Base-by-base conservation (phyloP, 345 rosid species). In the Lenwebbia sp. region DNA sequence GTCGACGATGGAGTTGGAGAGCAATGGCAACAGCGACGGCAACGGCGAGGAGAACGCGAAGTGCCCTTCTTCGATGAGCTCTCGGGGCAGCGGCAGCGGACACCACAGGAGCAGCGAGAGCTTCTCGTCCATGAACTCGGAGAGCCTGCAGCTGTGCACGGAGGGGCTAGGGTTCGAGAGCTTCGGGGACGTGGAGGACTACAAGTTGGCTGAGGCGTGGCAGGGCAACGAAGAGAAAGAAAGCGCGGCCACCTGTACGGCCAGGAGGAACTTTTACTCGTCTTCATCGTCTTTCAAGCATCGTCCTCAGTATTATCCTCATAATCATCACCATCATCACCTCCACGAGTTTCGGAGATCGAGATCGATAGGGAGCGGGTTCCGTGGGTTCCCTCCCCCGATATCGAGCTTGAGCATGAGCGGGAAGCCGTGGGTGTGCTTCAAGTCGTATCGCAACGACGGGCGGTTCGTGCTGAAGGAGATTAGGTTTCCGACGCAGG, bases 131-230 rank as follows among this genome's bases (percentile, higher is more conserved):
- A 88, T 86, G 93, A 90, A 89, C 86, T 89, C 85, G 13, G 94
- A 91, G 83, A 91, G 92, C 88, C 88, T 97, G 84, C 98, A 97
- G 82, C 92, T 96, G 4, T 97, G 99, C 91, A 96, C 98, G 0
- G 98, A 97, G 88, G 97, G 99, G 53, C 92, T 96, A 13, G 98
- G 98, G 40, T 96, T 93, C 51, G 98, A 97, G 89, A 97, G 98
- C 88, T 94, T 89, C 44, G 97, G 89, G 83, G 96, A 90, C 56
- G 92, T 93, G 7, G 95, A 92, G 83, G 95, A 94, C 87, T 74
- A 89, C 87, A 91, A 87, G 89, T 85, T 50, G 51, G 92, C 90
- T 51, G 84, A 90, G 88, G 89, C 85, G 6, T n/a, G 89, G 91
- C 76, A 87, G 74, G 78, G 74, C 81, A 65, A 52, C 70, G 91